Conservation (phyloP, 176 grass and related monocot species). For the Triticum dicoccoides region DNA sequence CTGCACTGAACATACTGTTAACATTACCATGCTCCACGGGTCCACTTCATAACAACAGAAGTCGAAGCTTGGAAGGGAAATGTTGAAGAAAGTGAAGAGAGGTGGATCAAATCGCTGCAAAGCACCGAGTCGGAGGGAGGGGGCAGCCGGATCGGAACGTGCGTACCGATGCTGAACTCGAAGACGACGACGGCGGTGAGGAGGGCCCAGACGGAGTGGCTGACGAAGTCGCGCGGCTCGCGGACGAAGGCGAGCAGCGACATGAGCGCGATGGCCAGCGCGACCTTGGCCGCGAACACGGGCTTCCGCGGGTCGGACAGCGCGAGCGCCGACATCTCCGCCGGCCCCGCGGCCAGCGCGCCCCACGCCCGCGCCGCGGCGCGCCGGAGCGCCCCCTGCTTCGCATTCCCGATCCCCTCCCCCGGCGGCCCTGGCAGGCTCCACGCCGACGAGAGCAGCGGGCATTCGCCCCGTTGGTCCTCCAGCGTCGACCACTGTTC, state of each 20-base stretch:
- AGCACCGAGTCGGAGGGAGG: background rate
- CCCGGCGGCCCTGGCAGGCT: background rate
- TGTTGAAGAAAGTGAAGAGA: background rate
- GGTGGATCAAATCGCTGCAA: background rate
- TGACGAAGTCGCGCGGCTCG: constrained; percentile 62
- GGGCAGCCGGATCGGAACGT: background rate
- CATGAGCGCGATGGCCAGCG: constrained; percentile 60
- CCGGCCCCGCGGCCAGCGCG: background rate
- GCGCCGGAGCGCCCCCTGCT: constrained; percentile 21
- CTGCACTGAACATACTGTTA: background rate
- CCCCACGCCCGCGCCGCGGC: constrained; percentile 6
- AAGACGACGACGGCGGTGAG: constrained; percentile 89
- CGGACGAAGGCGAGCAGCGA: constrained; percentile 74
- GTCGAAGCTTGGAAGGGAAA: background rate
- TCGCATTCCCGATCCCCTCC: background rate
- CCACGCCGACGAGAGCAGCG: constrained; percentile 42
- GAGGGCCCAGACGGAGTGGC: constrained; percentile 87
- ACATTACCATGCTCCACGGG: background rate
- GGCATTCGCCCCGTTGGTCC: constrained; percentile 37
- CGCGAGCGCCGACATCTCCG: constrained; percentile 53
- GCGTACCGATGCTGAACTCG: constrained; percentile 58
- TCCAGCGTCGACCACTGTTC: constrained; percentile 41
- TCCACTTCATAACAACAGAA: background rate
- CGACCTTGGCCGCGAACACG: constrained; percentile 69
- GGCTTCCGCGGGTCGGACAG: constrained; percentile 59